Evolutionary conservation across 495 filamentous ascomycete species (phyloP), one percentile per base, ranked within the genome.

Genomic region (Jackrogersella multiformis): DNA sequence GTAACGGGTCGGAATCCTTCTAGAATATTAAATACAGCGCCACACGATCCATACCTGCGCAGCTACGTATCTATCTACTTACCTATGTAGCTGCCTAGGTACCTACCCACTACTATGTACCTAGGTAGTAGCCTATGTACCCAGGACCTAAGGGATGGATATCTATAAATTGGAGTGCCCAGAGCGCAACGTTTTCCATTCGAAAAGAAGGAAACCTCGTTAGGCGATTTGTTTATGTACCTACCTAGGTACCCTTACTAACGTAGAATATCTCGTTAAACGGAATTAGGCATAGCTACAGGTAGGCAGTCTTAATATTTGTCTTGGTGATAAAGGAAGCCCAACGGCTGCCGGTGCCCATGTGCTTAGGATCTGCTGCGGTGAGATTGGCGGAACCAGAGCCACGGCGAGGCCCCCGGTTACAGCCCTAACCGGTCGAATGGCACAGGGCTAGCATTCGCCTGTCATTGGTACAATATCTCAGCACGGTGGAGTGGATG

Each of bases 391-490:
- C 54, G 54, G 65, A 53, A 58, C 58, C 52, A 57, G 58, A 53
- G 20, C 36, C 57, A 49, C 35, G 52, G 46, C 16, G 45, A 45
- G 35, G 46, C 24, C 54, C 57, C 54, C n/a, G n/a, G 21, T 63
- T 52, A 38, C 49, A 68, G 46, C 46, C 66, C 59, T 64, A 59
- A 60, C 46, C 21, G 51, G 54, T 12, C 16, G 38, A 59, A 32
- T 57, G 45, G 51, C 42, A 64, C 49, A 66, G 56, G 63, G 64
- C 64, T 61, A 57, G 60, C 49, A 36, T 49, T 39, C 15, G 38
- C n/a, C n/a, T 52, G 45, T 63, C 49, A 63, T 64, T 69, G 59
- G 54, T 64, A 60, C 59, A 52, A 59, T 26, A 44, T 44, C 41
- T 44, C 18, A 44, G 41, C 42, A 30, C 49, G 46, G 42, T 9